Percentiles rank a stretch among this genome's conserved stretches.
Conservation (phyloP, 495 filamentous ascomycete genomes). For the Neurospora tetraspora region DNA sequence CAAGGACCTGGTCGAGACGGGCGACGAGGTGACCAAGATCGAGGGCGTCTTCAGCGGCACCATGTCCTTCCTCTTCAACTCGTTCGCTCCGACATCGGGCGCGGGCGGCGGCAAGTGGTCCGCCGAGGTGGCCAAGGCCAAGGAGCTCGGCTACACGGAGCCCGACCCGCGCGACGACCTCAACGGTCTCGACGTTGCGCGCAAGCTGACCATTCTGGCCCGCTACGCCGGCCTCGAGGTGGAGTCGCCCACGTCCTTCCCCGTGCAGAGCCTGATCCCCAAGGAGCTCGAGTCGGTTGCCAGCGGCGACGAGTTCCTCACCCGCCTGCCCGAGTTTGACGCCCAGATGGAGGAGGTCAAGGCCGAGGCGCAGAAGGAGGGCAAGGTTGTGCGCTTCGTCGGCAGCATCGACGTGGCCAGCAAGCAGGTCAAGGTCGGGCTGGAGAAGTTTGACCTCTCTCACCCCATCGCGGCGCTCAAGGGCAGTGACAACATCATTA, state of each 20-base stretch:
- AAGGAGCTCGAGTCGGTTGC: slow-evolving; percentile 62
- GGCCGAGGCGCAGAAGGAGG: slow-evolving; percentile 63
- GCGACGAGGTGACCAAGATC: slow-evolving; percentile 76
- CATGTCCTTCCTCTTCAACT: slow-evolving; percentile 95
- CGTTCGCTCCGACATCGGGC: slow-evolving; percentile 68
- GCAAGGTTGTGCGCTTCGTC: slow-evolving; percentile 89
- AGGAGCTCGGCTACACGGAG: slow-evolving; percentile 93
- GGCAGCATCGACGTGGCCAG: slow-evolving; percentile 77
- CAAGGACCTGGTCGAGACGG: slow-evolving; percentile 79
- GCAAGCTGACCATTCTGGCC: slow-evolving; percentile 93
- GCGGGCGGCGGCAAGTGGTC: slow-evolving; percentile 63
- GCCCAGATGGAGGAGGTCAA: slow-evolving; percentile 74
- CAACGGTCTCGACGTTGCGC: slow-evolving; percentile 90
- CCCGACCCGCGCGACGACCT: slow-evolving; percentile 93
- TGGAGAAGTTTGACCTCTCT: slow-evolving; percentile 75
- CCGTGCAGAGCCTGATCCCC: slow-evolving; percentile 85
- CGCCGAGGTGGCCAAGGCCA: slow-evolving; percentile 77
- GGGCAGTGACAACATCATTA: slow-evolving; percentile 97
- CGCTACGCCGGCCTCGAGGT: slow-evolving; percentile 70
- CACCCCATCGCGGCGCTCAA: slow-evolving; percentile 86
- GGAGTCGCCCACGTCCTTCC: slow-evolving; percentile 70
- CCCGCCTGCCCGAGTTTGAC: slow-evolving; percentile 66
- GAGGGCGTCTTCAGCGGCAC: slow-evolving; percentile 97
- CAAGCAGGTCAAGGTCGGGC: slow-evolving; percentile 72
- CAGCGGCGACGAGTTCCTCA: slow-evolving; percentile 74